Evolutionary conservation across 805 yeast genomes (phyloP).

Genomic region (Huiozyma naganishii): DNA sequence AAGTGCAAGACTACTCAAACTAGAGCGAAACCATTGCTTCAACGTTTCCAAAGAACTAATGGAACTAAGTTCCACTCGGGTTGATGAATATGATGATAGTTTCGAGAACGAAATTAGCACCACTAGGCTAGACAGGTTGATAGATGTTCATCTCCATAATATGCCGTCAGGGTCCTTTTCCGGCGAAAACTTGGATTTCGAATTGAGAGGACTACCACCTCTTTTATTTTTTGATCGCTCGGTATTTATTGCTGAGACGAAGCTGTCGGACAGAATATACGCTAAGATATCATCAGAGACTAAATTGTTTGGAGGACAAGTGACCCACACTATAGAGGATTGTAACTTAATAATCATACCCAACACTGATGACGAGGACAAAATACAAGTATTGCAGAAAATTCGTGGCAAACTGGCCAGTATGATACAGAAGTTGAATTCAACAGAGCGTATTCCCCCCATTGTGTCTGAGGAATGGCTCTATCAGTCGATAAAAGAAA

Average conservation of each 20-base stretch:
- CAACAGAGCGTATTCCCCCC: constrained; percentile 17
- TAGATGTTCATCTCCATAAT: not conserved
- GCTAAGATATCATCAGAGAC: constrained; percentile 14
- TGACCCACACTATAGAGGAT: constrained; percentile 19
- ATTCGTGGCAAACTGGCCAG: not conserved
- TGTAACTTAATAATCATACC: constrained; percentile 34
- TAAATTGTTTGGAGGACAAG: constrained; percentile 36
- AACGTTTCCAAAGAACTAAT: constrained; percentile 28
- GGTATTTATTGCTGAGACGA: constrained; percentile 24
- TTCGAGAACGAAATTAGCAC: constrained; percentile 19
- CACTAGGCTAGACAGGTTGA: not conserved
- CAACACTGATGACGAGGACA: not conserved
- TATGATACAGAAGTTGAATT: not conserved
- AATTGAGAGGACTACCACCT: constrained; percentile 9
- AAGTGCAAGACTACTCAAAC: constrained; percentile 29
- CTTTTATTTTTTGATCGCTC: constrained; percentile 29
- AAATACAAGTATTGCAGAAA: not conserved
- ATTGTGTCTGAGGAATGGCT: constrained; percentile 33
- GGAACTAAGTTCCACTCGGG: constrained; percentile 24
- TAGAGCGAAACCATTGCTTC: constrained; percentile 55
- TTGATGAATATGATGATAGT: constrained; percentile 59
- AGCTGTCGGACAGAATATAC: not conserved
- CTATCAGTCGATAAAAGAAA: constrained; percentile 23
- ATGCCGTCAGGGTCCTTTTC: not conserved
- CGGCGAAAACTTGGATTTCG: not conserved